These are phyloP conservation scores for Akebia trifoliata DNA, from an alignment of 164 flowering plant genomes.

Conservation along the genomic window DNA sequence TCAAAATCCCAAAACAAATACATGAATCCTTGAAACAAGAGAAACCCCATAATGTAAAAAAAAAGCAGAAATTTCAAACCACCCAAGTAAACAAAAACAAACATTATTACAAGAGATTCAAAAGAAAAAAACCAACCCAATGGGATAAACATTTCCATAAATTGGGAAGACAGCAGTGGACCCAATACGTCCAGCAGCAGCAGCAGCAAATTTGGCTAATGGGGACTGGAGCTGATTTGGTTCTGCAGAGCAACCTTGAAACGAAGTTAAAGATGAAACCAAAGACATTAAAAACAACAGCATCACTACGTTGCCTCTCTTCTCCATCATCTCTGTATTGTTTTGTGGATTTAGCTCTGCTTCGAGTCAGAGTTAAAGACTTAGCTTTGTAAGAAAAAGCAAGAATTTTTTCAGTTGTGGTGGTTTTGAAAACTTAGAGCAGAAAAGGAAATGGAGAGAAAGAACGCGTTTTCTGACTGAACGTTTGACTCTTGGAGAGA, in stretches of 20 bases:
- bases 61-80: background rate
- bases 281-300: slow-evolving; percentile 11
- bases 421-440: too few species aligned
- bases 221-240: slow-evolving; percentile 15
- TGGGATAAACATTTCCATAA: slow-evolving; percentile 65
- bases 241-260: slow-evolving; percentile 23
- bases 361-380: too few species aligned
- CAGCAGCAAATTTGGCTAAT: background rate
- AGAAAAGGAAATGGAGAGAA: too few species aligned
- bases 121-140: slow-evolving; percentile 38
- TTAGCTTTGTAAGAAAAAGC: too few species aligned
- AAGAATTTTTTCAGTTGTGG: too few species aligned
- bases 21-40: background rate
- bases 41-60: background rate
- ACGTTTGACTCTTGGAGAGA: too few species aligned
- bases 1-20: background rate
- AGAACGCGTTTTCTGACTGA: too few species aligned
- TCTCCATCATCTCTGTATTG: slow-evolving; percentile 1
- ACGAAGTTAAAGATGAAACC: slow-evolving; percentile 2
- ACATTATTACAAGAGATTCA: background rate
- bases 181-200: slow-evolving; percentile 7
- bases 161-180: slow-evolving; percentile 43
- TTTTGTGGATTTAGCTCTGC: too few species aligned
- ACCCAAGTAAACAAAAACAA: background rate
- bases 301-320: background rate